Conservation (phyloP, 1,139 yeast species). For the Hansenula lynferdii region DNA sequence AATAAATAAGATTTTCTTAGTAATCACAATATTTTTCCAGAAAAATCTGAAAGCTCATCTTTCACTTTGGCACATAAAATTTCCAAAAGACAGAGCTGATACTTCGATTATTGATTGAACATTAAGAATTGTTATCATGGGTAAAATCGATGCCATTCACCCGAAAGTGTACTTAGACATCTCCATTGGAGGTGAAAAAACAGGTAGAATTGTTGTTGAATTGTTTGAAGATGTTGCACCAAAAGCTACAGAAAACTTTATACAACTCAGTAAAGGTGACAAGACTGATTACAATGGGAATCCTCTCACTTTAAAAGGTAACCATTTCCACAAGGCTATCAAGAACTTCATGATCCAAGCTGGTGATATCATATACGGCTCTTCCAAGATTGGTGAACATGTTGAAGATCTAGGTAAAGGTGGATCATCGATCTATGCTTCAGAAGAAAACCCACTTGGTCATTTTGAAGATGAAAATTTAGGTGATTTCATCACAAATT, state of each 20-base stretch:
- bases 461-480: slow-evolving; percentile 61
- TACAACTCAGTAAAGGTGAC: slow-evolving; percentile 38
- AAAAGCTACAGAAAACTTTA: slow-evolving; percentile 49
- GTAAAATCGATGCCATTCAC: slow-evolving; percentile 4
- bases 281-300: slow-evolving; percentile 16
- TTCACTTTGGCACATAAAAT: too few relatives aligned
- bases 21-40: too few relatives aligned
- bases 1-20: too few relatives aligned
- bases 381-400: slow-evolving; percentile 23
- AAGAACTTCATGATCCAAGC: slow-evolving; percentile 80
- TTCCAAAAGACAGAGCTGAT: background rate
- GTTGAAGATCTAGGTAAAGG: slow-evolving; percentile 46
- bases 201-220: slow-evolving; percentile 66
- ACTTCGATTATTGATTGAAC: too few relatives aligned
- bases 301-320: slow-evolving; percentile 35
- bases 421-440: slow-evolving; percentile 41
- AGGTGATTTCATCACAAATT: slow-evolving; percentile 40
- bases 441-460: slow-evolving; percentile 22
- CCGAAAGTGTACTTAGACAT: slow-evolving; percentile 53
- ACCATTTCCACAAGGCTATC: slow-evolving; percentile 61
- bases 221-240: slow-evolving; percentile 47
- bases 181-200: slow-evolving; percentile 35
- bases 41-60: too few relatives aligned
- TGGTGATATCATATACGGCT: slow-evolving; percentile 52
- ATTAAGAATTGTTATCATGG: too few relatives aligned